Evolutionary conservation across 129 eudicot species (phyloP).

Genomic region (Artemisia tridentata): DNA sequence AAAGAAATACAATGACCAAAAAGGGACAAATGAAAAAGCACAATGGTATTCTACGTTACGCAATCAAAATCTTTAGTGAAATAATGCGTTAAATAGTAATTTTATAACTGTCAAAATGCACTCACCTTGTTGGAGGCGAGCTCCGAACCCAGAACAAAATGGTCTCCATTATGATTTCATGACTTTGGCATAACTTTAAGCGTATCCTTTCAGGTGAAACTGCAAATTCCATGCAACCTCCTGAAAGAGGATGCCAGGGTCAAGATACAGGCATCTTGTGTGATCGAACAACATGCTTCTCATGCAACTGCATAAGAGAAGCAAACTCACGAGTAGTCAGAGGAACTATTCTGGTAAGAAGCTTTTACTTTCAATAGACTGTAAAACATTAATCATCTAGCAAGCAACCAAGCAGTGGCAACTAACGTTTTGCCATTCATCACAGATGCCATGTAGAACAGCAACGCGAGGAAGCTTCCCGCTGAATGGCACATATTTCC

Average conservation of each 20-base stretch:
- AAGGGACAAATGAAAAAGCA: background rate
- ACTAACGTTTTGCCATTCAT: conserved; percentile 24
- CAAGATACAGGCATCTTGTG: conserved; percentile 59
- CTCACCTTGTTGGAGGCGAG: background rate
- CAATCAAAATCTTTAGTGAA: background rate
- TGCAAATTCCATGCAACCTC: conserved; percentile 71
- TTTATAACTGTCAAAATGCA: background rate
- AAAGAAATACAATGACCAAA: too few relatives aligned
- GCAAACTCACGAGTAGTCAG: conserved; percentile 73
- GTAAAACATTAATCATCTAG: conserved; percentile 5
- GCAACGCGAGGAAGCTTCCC: conserved; percentile 99
- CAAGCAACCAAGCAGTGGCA: background rate
- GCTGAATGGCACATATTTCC: conserved; percentile 92
- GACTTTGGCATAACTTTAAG: background rate
- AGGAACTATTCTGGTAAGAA: conserved; percentile 85
- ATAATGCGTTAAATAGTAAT: background rate
- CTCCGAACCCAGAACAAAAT: background rate
- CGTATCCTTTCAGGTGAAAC: conserved; percentile 65
- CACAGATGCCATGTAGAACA: conserved; percentile 93
- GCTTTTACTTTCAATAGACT: background rate
- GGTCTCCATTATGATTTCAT: background rate
- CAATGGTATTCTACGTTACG: background rate
- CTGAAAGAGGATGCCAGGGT: conserved; percentile 58
- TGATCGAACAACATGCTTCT: conserved; percentile 51
- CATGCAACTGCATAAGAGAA: conserved; percentile 72